These are phyloP conservation scores for Eleusine indica DNA, from an alignment of 176 grass and related monocot species.

Conservation along the genomic window DNA sequence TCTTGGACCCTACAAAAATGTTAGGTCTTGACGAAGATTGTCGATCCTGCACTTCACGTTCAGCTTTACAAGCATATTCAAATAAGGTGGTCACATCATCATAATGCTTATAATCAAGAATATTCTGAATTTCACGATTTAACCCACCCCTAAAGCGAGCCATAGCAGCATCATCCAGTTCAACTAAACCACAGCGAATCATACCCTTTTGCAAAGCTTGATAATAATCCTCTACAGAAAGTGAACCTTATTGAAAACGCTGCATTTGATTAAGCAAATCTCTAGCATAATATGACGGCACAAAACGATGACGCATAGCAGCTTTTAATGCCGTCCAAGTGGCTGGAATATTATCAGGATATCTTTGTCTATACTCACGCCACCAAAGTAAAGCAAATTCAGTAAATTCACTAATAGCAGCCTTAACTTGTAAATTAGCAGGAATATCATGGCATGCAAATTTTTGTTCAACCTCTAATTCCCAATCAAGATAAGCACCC, in stretches of 20 bases:
- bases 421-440: background rate
- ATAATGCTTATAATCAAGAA: background rate
- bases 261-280: background rate
- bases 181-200: background rate
- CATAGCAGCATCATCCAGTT: background rate
- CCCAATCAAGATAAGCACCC: too few relatives aligned
- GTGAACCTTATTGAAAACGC: background rate
- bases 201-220: background rate
- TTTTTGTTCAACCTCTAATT: too few relatives aligned
- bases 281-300: background rate
- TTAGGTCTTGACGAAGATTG: background rate
- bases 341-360: background rate
- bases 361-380: background rate
- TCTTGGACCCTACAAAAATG: background rate
- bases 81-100: background rate
- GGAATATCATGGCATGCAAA: too few relatives aligned
- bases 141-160: background rate
- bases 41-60: background rate
- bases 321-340: background rate
- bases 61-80: background rate
- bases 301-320: background rate
- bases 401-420: background rate
- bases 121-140: too few relatives aligned
- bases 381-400: background rate
- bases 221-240: background rate